phyloP scores from a whole-genome alignment of 2,329 filamentous ascomycete genomes.

The Cryphonectria nitschkei region DNA sequence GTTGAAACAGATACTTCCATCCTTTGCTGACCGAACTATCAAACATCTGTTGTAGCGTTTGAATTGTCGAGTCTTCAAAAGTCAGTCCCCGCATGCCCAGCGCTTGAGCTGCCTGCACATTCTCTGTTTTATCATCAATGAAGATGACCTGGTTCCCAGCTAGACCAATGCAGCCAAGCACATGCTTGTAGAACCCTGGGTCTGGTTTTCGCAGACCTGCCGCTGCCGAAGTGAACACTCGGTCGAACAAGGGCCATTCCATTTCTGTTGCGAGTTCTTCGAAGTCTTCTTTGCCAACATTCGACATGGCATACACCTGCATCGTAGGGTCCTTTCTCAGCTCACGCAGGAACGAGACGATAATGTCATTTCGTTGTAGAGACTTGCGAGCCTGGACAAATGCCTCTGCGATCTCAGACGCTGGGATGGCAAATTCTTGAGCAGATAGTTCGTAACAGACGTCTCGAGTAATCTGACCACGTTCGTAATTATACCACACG shows the following conservation, averaged over 20 bases:
- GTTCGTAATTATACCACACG: background rate
- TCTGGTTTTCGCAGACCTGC: conserved; percentile 42
- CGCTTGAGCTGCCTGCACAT: background rate
- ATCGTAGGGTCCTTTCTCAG: conserved; percentile 28
- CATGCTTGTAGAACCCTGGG: conserved; percentile 38
- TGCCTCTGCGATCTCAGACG: conserved; percentile 34
- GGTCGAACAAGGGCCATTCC: conserved; percentile 41
- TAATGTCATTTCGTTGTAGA: conserved; percentile 32
- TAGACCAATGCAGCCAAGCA: conserved; percentile 33
- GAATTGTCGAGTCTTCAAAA: background rate
- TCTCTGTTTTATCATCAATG: background rate
- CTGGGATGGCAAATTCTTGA: conserved; percentile 33
- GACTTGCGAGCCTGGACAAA: conserved; percentile 37
- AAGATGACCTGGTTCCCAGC: background rate
- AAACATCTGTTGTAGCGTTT: background rate
- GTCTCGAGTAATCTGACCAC: background rate
- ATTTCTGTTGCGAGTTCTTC: conserved; percentile 33
- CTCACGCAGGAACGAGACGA: conserved; percentile 22
- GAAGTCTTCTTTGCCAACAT: conserved; percentile 37
- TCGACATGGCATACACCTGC: conserved; percentile 40
- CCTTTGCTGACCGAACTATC: background rate
- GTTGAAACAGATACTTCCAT: background rate
- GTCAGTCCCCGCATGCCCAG: background rate
- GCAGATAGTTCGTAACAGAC: conserved; percentile 29
- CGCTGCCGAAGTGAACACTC: conserved; percentile 39